Conservation (phyloP, 2,329 filamentous ascomycete genomes). For the Penicillium sp. region DNA sequence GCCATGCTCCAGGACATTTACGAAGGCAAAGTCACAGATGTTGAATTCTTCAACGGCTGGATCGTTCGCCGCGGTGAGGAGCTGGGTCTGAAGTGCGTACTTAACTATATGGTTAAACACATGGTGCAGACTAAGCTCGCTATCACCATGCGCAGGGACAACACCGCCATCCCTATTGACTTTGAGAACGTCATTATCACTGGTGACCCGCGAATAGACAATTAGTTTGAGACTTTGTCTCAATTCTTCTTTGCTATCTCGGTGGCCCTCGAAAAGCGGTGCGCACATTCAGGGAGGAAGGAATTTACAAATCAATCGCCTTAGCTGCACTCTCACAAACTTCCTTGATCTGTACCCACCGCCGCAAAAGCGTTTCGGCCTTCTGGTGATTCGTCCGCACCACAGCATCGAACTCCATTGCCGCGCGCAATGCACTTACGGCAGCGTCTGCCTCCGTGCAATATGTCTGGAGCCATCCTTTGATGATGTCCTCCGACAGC, state of each 20-base stretch:
- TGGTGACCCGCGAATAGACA: not conserved
- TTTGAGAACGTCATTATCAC: constrained; percentile 9
- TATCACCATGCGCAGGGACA: constrained; percentile 39
- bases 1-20: constrained; percentile 67
- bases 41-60: constrained; percentile 86
- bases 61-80: constrained; percentile 71
- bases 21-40: constrained; percentile 63
- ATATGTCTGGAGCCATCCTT: constrained; percentile 37
- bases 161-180: constrained; percentile 34
- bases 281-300: not conserved
- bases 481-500: constrained; percentile 34
- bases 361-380: constrained; percentile 28
- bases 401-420: constrained; percentile 15
- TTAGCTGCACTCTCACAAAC: constrained; percentile 32
- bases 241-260: not conserved
- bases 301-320: constrained; percentile 17
- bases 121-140: constrained; percentile 69
- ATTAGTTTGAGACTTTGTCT: not conserved
- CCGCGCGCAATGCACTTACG: constrained; percentile 23
- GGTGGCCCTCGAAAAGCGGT: not conserved
- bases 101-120: constrained; percentile 70
- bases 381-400: constrained; percentile 22
- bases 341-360: constrained; percentile 41
- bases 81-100: constrained; percentile 67
- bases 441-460: constrained; percentile 32